Conservation (phyloP, 306 rosid species). For the Dalbergia oliveri region DNA sequence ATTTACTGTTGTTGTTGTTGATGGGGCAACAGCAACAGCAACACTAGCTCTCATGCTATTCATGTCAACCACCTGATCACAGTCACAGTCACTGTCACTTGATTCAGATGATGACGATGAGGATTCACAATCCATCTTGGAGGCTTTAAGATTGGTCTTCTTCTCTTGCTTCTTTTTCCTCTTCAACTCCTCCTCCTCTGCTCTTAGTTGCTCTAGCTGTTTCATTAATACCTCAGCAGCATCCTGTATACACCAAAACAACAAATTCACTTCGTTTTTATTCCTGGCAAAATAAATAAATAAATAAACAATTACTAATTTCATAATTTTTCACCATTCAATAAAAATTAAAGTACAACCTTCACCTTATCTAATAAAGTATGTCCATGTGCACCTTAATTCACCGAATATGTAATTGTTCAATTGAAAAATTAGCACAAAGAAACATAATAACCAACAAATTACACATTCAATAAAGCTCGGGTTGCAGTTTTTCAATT, state of each 20-base stretch:
- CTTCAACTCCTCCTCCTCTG: slow-evolving; percentile 71
- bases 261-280: background rate
- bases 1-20: slow-evolving; percentile 23
- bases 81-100: slow-evolving; percentile 66
- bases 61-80: slow-evolving; percentile 61
- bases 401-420: background rate
- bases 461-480: too few species aligned
- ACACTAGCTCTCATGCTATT: slow-evolving; percentile 45
- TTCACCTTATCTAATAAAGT: background rate
- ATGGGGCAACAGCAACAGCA: slow-evolving; percentile 37
- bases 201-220: slow-evolving; percentile 63
- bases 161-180: slow-evolving; percentile 65
- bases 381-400: background rate
- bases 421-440: background rate
- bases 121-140: slow-evolving; percentile 51
- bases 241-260: slow-evolving; percentile 50
- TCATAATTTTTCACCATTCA: background rate
- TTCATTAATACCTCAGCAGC: slow-evolving; percentile 58
- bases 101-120: slow-evolving; percentile 80
- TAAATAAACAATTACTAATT: background rate
- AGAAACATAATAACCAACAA: too few species aligned
- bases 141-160: slow-evolving; percentile 59
- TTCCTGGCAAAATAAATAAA: too few species aligned
- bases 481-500: too few species aligned
- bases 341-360: background rate